Evolutionary conservation across 2,329 filamentous ascomycete species (phyloP), one percentile per base, ranked within the genome.

Genomic region (Coniochaeta prunicola): DNA sequence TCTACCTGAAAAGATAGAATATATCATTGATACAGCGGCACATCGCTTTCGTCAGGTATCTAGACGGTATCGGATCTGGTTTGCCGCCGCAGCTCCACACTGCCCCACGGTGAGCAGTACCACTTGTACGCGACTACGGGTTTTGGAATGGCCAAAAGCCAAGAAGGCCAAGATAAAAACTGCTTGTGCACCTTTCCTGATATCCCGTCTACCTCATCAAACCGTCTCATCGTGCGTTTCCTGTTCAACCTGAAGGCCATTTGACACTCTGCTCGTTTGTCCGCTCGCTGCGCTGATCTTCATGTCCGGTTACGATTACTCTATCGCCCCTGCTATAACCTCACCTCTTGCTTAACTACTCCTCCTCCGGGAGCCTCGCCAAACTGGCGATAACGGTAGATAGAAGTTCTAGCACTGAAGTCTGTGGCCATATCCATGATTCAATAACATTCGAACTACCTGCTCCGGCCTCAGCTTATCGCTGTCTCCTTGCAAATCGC

Each of bases 361-460:
- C 53, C 33, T 36, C 53, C 19, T 34, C 53, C n/a, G 30, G 33
- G 17, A 36, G 28, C 53, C 21, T 55, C 33, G 53, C 53, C 30
- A 55, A 55, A 55, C 53, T 55, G 53, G 53, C 53, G 30, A n/a
- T 55, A 26, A 19, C n/a, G 30, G 8, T 21, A n/a, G 12, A 55
- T 36, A 55, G 17, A 13, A 55, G 53, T 55, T 36, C 5, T 33
- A 55, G 30, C 19, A n/a, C 48, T 30, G 48, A n/a, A 15, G 48
- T 15, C 9, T 15, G n/a, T 28, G 28, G 24, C 30, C 26, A 34
- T 55, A 21, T 24, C 63, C 61, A 77, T 76, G 74, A 70, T 73
- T 73, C 77, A 76, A 79, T 77, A 78, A 77, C 74, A 77, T 62
- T 59, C 59, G 61, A 58, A 62, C 57, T 57, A 33, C 58, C 62